Conservation (phyloP, 2,329 filamentous ascomycete genomes). For the Claviceps monticola region DNA sequence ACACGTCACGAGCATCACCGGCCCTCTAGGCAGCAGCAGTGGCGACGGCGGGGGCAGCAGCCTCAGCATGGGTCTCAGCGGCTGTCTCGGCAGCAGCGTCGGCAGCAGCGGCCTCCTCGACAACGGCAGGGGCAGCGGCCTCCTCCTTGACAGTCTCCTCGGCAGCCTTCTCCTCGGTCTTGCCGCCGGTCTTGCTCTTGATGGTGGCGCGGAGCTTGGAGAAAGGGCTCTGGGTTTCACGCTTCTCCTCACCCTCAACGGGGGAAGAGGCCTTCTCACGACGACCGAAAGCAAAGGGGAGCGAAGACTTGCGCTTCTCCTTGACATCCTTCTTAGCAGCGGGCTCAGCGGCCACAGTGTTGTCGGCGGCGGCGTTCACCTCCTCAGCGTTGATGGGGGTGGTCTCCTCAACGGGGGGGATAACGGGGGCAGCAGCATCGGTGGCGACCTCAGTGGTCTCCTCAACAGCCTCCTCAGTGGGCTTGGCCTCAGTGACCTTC, state of each 20-base stretch:
- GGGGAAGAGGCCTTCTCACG: constrained; percentile 50
- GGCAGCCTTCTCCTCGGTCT: constrained; percentile 27
- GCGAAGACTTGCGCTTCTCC: constrained; percentile 73
- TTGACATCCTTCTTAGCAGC: constrained; percentile 52
- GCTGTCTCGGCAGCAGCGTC: constrained; percentile 17
- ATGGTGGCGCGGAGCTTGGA: constrained; percentile 47
- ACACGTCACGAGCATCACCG: constrained; percentile 11
- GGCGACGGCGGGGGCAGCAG: constrained; percentile 31
- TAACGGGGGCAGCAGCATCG: constrained; percentile 42
- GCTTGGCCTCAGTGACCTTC: constrained; percentile 40
- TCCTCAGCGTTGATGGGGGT: constrained; percentile 45
- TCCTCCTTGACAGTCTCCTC: constrained; percentile 22
- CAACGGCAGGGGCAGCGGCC: constrained; percentile 12
- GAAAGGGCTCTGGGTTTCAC: constrained; percentile 29
- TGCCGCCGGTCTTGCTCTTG: constrained; percentile 31
- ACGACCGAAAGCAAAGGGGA: constrained; percentile 63
- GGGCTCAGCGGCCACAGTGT: constrained; percentile 34
- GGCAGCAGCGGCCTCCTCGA: constrained; percentile 13
- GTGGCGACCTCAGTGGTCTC: constrained; percentile 29
- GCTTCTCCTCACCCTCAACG: constrained; percentile 40
- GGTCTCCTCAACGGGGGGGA: constrained; percentile 43
- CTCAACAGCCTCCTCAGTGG: constrained; percentile 25
- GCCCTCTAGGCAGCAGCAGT: constrained; percentile 36
- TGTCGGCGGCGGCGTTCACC: constrained; percentile 35
- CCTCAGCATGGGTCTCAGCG: constrained; percentile 27